phyloP scores from a whole-genome alignment of 176 grass and related monocot species.

The Lolium multiflorum region DNA sequence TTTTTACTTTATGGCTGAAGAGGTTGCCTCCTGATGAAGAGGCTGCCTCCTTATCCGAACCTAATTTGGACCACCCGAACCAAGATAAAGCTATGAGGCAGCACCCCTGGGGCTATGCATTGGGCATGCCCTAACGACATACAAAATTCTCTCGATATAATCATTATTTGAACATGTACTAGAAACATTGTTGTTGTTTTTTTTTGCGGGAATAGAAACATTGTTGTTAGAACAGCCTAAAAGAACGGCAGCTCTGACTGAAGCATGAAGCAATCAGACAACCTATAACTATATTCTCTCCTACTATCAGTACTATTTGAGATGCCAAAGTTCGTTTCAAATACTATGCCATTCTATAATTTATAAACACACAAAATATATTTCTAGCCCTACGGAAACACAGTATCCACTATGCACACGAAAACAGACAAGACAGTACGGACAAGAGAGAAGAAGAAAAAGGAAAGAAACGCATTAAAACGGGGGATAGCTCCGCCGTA shows the following conservation, averaged over 20 bases:
- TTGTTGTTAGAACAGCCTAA: not conserved
- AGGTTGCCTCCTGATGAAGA: too few relatives aligned
- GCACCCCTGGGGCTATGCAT: too few relatives aligned
- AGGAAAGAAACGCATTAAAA: constrained; percentile 32
- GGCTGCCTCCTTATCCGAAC: too few relatives aligned
- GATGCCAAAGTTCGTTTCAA: not conserved
- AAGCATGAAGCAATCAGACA: not conserved
- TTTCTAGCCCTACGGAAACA: not conserved
- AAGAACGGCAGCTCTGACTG: not conserved
- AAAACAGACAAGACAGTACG: constrained; percentile 2
- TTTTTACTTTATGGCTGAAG: too few relatives aligned
- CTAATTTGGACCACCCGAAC: too few relatives aligned
- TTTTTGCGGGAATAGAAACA: not conserved
- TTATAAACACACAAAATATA: constrained; percentile 17
- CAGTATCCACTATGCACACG: constrained; percentile 29
- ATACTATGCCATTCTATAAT: not conserved
- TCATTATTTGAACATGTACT: not conserved
- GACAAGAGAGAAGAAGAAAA: not conserved
- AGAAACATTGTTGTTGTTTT: too few relatives aligned
- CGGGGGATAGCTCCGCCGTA: constrained; percentile 69
- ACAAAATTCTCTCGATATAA: not conserved
- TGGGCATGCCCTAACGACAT: not conserved
- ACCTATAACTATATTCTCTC: not conserved
- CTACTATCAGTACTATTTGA: not conserved
- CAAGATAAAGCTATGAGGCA: too few relatives aligned